Conservation (phyloP, 345 rosid genomes). For the Kandelia obovata region DNA sequence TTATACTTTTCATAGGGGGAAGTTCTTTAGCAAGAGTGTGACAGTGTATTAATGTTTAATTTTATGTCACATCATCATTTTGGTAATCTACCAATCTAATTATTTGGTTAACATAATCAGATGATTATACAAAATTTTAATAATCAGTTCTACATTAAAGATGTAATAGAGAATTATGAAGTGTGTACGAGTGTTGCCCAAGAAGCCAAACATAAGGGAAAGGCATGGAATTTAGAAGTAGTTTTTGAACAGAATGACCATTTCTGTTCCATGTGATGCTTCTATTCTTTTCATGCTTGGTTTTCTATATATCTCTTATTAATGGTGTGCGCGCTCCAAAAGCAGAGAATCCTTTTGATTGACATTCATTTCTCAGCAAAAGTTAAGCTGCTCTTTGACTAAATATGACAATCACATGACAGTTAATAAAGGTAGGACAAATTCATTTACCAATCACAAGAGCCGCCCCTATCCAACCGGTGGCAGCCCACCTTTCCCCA, state of each 20-base stretch:
- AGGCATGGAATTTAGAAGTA: not conserved
- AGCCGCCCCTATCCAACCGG: constrained; percentile 65
- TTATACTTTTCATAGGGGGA: no score
- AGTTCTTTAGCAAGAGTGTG: no score
- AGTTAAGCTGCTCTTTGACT: not conserved
- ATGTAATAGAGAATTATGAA: not conserved
- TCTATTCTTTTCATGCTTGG: no score
- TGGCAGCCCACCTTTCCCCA: constrained; percentile 62
- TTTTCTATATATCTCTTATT: no score
- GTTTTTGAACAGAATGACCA: not conserved
- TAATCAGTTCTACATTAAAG: no score
- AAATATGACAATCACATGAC: not conserved
- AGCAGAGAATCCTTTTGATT: not conserved
- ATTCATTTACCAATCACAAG: constrained; percentile 48
- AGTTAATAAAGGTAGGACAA: not conserved
- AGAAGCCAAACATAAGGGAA: not conserved
- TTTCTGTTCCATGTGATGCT: no score
- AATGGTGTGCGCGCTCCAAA: not conserved
- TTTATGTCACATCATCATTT: no score
- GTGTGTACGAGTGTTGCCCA: not conserved
- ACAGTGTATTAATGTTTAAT: no score
- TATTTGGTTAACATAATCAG: no score
- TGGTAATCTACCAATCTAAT: no score
- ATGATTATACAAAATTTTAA: no score
- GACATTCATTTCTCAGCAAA: not conserved